Evolutionary conservation across 495 filamentous ascomycete genomes (phyloP), one percentile per base, ranked within the genome.

Genomic region (Annulohypoxylon moriforme): DNA sequence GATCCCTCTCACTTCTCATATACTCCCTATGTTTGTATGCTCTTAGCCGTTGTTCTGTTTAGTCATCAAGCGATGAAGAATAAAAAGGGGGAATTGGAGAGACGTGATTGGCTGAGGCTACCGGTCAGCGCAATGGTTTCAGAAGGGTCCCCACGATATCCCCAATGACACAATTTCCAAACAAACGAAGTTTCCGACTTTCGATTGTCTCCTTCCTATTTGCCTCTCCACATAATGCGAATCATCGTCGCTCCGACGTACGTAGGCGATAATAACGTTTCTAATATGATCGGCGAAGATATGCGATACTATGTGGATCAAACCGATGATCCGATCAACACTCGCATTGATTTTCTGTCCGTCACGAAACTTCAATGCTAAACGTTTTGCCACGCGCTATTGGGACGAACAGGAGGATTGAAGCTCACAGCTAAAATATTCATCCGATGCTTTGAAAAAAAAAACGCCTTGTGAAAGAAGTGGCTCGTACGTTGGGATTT

Each of bases 291-390:
- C 70, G 38, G 8, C 64, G 27, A 49, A 16, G 40, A 61, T 42
- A 58, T 46, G 31, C 11, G 40, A 24, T 38, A 31, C 18, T 6
- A 31, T 53, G 68, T 18, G 47, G 70, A 73, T 68, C 70, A 65
- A 24, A 22, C 42, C 24, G 57, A 36, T 9, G 42, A 68, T 72
- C 69, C 52, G 16, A 61, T 66, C 46, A 53, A 60, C 47, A 42
- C 64, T 61, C 44, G 60, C 70, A 73, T 68, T 73, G 50, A 67
- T 67, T 71, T 61, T 42, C 56, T 9, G n/a, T 42, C 46, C 29
- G 14, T 56, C 62, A 18, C 63, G 55, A 68, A 73, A 68, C 64
- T 25, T 60, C 22, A 42, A 57, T 62, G 53, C 36, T 47, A 60
- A 57, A 55, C 29, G 42, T 67, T 46, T 56, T 16, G 59, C 47